Base-by-base conservation (phyloP, 176 grass and related monocot species). In the Pontederia crassipes region DNA sequence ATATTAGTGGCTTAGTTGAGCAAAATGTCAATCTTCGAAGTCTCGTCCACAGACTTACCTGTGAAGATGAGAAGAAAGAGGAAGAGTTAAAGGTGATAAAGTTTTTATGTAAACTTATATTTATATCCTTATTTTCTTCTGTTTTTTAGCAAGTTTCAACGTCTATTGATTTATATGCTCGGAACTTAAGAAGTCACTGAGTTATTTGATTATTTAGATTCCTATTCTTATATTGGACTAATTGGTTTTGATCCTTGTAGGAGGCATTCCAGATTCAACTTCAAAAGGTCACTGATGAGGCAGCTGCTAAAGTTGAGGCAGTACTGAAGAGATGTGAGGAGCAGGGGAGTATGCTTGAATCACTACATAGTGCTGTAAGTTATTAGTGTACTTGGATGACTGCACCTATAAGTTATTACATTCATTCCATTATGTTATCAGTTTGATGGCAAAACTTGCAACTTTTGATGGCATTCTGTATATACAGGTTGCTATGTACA, bases 271-370 rank as follows among this genome's bases (percentile, higher is more conserved):
- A 93, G 81, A 72, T 86, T 59, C 84, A 98, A 71, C 70, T 89
- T 57, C 83, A 89, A 77, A 92, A 75, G 76, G 69, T 79, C 78
- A 81, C 51, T 29, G 76, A 83, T 48, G 74, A 55, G 57, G 79
- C 82, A 65, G 65, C 87, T 57, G 80, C 79, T 14, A 85, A 84
- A 70, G 77, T 98, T 67, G 94, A 98, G 72, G 79, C 83, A 66
- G 74, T 98, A 17, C 79, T 89, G 57, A 98, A 93, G 58, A 98
- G 83, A 80, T 89, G 81, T 8, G 94, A 98, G 72, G 94, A 98
- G 79, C 88, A 98, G 72, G 72, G 74, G 57, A 72, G 80, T 79
- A 86, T 98, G 84, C 88, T 98, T 17, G 94, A 98, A 80, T 92
- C 94, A 67, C 84, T 98, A 74, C 88, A 98, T 69, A 88, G 81